A percentile compares a stretch with the other conserved stretches of the same genome.
phyloP scores from a whole-genome alignment of 1,139 yeast species.

The Nematodospora anomalae region DNA sequence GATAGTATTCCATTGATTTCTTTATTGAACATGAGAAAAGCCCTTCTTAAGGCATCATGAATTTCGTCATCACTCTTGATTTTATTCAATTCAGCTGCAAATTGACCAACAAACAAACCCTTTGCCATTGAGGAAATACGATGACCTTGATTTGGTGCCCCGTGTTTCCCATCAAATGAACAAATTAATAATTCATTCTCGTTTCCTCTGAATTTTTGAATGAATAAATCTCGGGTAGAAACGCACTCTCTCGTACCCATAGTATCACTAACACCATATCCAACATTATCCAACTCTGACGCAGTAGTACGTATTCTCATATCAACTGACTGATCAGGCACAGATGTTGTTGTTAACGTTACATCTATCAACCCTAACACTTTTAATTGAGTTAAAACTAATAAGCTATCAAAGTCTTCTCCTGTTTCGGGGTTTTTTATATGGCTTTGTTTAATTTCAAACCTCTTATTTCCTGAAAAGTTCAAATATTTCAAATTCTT shows the following conservation, averaged over 20 bases:
- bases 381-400: constrained; percentile 67
- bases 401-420: constrained; percentile 71
- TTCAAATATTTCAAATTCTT: constrained; percentile 74
- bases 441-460: constrained; percentile 76
- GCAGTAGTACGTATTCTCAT: constrained; percentile 91
- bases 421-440: constrained; percentile 45
- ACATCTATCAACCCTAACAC: constrained; percentile 93
- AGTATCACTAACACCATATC: constrained; percentile 90
- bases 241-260: constrained; percentile 70
- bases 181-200: constrained; percentile 72
- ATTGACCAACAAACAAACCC: constrained; percentile 62
- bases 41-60: constrained; percentile 72
- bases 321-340: constrained; percentile 85
- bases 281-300: constrained; percentile 73
- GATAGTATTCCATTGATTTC: constrained; percentile 58
- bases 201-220: constrained; percentile 85
- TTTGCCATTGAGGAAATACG: constrained; percentile 73
- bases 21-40: constrained; percentile 77
- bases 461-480: constrained; percentile 87
- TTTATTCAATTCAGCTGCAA: constrained; percentile 62
- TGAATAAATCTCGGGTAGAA: constrained; percentile 78
- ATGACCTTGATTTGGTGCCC: constrained; percentile 58
- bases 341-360: constrained; percentile 77
- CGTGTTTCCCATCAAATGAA: constrained; percentile 81
- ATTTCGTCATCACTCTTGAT: constrained; percentile 45